phyloP scores from a whole-genome alignment of 148 eudicot species.

The Diospyros lotus region DNA sequence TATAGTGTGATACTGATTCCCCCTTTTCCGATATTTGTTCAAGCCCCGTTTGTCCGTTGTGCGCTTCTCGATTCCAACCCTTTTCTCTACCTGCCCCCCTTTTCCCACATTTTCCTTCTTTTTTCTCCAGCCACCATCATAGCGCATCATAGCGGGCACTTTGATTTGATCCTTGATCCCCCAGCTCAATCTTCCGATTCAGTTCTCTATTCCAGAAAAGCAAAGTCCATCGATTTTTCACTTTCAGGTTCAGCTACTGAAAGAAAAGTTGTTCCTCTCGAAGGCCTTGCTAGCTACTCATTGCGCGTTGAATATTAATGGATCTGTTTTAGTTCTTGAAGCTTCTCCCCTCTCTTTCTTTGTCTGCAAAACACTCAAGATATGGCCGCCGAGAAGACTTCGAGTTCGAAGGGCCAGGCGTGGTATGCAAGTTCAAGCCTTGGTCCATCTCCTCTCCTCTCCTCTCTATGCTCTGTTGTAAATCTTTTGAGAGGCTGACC shows the following conservation, averaged over 20 bases:
- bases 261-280: background rate
- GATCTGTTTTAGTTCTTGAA: constrained; percentile 16
- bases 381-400: constrained; percentile 51
- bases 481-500: background rate
- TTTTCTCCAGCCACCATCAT: background rate
- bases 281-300: background rate
- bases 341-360: background rate
- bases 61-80: constrained; percentile 16
- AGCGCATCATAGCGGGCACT: background rate
- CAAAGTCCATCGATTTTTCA: too few species aligned
- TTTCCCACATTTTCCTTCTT: background rate
- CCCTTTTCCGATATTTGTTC: constrained; percentile 24
- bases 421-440: constrained; percentile 30
- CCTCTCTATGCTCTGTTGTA: background rate
- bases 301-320: constrained; percentile 1
- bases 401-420: constrained; percentile 76
- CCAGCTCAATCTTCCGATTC: background rate
- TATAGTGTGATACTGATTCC: too few species aligned
- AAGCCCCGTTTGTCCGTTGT: constrained; percentile 26
- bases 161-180: background rate
- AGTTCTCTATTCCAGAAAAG: background rate
- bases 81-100: constrained; percentile 11
- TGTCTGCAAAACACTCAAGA: background rate
- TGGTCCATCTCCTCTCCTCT: background rate
- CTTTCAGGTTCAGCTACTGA: background rate